These are phyloP conservation scores for Solanum pennellii DNA, from an alignment of 257 asterid species.

Conservation along the genomic window DNA sequence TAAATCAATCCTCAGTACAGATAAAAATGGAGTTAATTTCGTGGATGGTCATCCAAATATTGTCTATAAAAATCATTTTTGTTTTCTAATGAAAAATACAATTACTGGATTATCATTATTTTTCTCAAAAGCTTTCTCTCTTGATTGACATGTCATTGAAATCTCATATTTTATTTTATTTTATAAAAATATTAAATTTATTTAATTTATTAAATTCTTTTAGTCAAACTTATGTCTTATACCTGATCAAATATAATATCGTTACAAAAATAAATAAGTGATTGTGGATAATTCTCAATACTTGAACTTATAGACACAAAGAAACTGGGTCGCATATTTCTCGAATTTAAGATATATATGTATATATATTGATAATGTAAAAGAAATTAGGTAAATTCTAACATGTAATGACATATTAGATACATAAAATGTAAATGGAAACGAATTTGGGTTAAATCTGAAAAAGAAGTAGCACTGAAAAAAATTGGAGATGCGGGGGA, in stretches of 20 bases:
- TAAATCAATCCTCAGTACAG: not conserved
- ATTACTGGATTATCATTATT: not conserved
- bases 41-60: not conserved
- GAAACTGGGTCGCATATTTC: not conserved
- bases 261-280: no score
- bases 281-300: no score
- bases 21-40: not conserved
- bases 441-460: no score
- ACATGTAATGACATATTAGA: not conserved
- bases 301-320: not conserved
- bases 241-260: no score
- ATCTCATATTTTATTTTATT: not conserved
- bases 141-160: not conserved
- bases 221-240: not conserved
- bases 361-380: no score
- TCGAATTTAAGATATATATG: not conserved
- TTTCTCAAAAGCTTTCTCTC: not conserved
- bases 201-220: no score
- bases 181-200: no score
- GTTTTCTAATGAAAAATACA: no score
- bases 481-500: conserved; percentile 62
- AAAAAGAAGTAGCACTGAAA: no score
- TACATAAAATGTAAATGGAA: not conserved
- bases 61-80: no score
- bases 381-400: not conserved